phyloP scores from a whole-genome alignment of 352 stramenopile species.

The Phytophthora capsici region DNA sequence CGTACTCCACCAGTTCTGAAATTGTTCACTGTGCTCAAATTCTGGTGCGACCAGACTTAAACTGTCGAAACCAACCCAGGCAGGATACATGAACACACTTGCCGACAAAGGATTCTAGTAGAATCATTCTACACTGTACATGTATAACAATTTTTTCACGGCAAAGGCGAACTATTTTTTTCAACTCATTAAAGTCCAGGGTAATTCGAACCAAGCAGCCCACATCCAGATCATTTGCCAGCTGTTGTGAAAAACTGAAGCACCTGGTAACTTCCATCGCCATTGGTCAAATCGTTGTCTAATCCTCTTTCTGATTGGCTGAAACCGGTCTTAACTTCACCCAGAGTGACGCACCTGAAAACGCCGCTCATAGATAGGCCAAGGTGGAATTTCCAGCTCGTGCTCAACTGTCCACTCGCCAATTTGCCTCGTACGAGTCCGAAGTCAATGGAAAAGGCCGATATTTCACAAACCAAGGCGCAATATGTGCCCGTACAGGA shows the following conservation, averaged over 20 bases:
- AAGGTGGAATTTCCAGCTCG: slow-evolving; percentile 28
- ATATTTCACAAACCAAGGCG: too few relatives aligned
- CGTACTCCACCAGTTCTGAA: neutral
- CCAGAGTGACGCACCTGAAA: slow-evolving; percentile 10
- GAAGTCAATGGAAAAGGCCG: neutral
- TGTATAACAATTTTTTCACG: too few relatives aligned
- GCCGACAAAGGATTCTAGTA: too few relatives aligned
- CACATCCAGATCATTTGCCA: slow-evolving; percentile 27
- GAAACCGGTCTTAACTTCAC: slow-evolving; percentile 2
- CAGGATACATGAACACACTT: neutral
- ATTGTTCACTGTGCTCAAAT: slow-evolving; percentile 6
- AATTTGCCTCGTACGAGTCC: slow-evolving; percentile 6
- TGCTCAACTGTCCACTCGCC: slow-evolving; percentile 3
- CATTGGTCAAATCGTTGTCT: slow-evolving; percentile 5
- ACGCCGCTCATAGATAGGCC: slow-evolving; percentile 3
- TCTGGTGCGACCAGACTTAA: slow-evolving; percentile 18
- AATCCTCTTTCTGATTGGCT: neutral
- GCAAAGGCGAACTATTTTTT: too few relatives aligned
- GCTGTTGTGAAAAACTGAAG: slow-evolving; percentile 34
- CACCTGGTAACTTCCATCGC: neutral
- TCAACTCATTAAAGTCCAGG: too few relatives aligned
- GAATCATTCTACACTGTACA: too few relatives aligned
- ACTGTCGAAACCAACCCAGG: neutral
- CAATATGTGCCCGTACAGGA: neutral
- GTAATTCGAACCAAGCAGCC: slow-evolving; percentile 26